Base-by-base conservation (phyloP, 106 monocot genomes). In the Acanthochlamys bracteata region DNA sequence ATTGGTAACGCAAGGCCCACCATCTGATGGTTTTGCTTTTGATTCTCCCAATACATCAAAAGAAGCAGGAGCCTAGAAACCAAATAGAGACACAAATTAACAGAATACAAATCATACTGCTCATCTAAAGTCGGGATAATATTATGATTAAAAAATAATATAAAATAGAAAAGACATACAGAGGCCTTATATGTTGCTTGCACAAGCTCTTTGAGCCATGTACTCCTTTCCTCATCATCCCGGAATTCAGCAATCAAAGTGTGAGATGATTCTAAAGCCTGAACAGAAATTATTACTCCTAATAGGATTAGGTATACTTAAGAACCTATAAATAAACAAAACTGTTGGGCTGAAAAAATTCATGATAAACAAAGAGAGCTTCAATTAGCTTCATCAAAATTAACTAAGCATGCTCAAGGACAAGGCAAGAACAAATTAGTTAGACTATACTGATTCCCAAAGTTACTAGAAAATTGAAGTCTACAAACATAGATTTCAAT, bases 121-220 rank as follows among this genome's bases (percentile, higher is more conserved):
- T 25, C 25, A 24, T 1, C 39, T n/a, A n/a, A n/a, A n/a, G n/a
- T n/a, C n/a, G n/a, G n/a, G n/a, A n/a, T n/a, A n/a, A n/a, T n/a
- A n/a, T n/a, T n/a, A n/a, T n/a, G n/a, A n/a, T n/a, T n/a, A 41
- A 60, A 70, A 57, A 1, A 66, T 65, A 7, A 54, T 24, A 42
- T 11, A 11, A 24, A 46, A 63, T 42, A 21, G 20, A 7, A 61
- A 49, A 39, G 2, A 54, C 25, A 63, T 88, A 96, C 95, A 41
- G 95, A 96, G 74, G 95, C 88, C 69, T 71, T 75, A 57, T 96
- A 96, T 66, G 82, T 90, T 39, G 84, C 82, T 83, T 90, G 87
- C 25, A 88, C 80, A 49, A 96, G 82, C 25, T 65, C 80, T 72
- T 79, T 96, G 52, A 90, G 54, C 95, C 95, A 96, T 69, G 65